phyloP scores from a whole-genome alignment of 176 grass and related monocot species.

The Guadua angustifolia region DNA sequence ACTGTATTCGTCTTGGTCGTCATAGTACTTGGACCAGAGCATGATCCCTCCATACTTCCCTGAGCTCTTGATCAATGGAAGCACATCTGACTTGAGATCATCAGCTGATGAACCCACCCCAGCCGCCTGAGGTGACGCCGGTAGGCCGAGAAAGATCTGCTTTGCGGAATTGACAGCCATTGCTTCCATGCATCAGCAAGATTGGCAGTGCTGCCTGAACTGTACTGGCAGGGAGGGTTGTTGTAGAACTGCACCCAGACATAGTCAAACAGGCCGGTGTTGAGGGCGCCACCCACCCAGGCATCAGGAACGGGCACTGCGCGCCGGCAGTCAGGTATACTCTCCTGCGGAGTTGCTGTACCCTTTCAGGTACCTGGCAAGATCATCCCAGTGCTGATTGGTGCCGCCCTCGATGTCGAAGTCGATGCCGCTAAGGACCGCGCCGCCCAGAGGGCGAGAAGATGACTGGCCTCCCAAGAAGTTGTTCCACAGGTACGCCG shows the following conservation, averaged over 20 bases:
- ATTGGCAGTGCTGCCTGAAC: slow-evolving; percentile 6
- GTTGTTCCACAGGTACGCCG: slow-evolving; percentile 50
- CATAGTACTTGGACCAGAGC: slow-evolving; percentile 74
- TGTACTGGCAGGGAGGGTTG: slow-evolving; percentile 53
- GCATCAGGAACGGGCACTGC: slow-evolving; percentile 58
- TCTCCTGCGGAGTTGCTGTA: slow-evolving; percentile 42
- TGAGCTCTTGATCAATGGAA: slow-evolving; percentile 50
- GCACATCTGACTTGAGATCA: slow-evolving; percentile 56
- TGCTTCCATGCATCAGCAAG: slow-evolving; percentile 55
- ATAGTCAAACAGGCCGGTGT: slow-evolving; percentile 53
- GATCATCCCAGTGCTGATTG: slow-evolving; percentile 61
- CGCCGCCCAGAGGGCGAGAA: slow-evolving; percentile 45
- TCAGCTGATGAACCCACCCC: slow-evolving; percentile 57
- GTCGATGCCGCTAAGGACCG: slow-evolving; percentile 47
- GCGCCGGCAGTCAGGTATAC: slow-evolving; percentile 54
- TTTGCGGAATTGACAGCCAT: slow-evolving; percentile 45
- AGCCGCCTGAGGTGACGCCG: slow-evolving; percentile 53
- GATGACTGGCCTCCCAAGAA: slow-evolving; percentile 49
- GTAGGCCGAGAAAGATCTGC: slow-evolving; percentile 59
- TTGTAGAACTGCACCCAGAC: slow-evolving; percentile 61
- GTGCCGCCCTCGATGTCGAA: slow-evolving; percentile 71
- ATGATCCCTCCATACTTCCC: slow-evolving; percentile 70
- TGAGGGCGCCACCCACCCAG: slow-evolving; percentile 49
- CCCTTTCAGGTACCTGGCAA: slow-evolving; percentile 60
- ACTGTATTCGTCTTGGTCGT: slow-evolving; percentile 61